These are phyloP conservation scores for Mycena epipterygia DNA, from an alignment of 768 basidiomycete species.

Conservation along the genomic window DNA sequence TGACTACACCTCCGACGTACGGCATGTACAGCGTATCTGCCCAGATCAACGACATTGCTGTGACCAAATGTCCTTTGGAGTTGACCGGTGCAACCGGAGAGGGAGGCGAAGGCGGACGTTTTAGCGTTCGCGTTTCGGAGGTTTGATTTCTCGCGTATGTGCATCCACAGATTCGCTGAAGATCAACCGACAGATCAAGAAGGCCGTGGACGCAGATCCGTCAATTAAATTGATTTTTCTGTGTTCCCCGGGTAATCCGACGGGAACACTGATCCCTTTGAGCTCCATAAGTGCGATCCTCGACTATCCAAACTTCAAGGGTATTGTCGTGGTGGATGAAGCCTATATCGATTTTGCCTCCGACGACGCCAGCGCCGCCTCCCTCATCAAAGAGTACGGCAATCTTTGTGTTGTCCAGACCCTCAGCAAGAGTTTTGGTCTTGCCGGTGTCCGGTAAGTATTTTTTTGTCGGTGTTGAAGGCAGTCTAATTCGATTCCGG, in stretches of 20 bases:
- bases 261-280: conserved; percentile 88
- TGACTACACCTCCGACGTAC: conserved; percentile 95
- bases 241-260: conserved; percentile 98
- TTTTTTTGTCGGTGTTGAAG: background rate
- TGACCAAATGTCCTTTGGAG: conserved; percentile 83
- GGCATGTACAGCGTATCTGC: conserved; percentile 98
- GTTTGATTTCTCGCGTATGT: conserved; percentile 55
- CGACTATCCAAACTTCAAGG: conserved; percentile 87
- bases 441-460: conserved; percentile 92
- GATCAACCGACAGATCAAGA: conserved; percentile 70
- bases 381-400: conserved; percentile 82
- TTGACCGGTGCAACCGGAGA: conserved; percentile 72
- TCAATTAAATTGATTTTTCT: conserved; percentile 93
- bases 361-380: conserved; percentile 70
- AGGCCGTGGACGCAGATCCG: conserved; percentile 75
- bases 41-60: conserved; percentile 91
- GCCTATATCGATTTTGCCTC: conserved; percentile 96
- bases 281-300: conserved; percentile 76
- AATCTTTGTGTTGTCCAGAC: conserved; percentile 98
- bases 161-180: background rate
- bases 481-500: background rate
- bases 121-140: conserved; percentile 81
- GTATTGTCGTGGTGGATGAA: conserved; percentile 95
- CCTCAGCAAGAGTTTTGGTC: conserved; percentile 94
- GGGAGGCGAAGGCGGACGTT: conserved; percentile 78